phyloP scores from a whole-genome alignment of 306 rosid genomes.

The Hippophae tibetana region DNA sequence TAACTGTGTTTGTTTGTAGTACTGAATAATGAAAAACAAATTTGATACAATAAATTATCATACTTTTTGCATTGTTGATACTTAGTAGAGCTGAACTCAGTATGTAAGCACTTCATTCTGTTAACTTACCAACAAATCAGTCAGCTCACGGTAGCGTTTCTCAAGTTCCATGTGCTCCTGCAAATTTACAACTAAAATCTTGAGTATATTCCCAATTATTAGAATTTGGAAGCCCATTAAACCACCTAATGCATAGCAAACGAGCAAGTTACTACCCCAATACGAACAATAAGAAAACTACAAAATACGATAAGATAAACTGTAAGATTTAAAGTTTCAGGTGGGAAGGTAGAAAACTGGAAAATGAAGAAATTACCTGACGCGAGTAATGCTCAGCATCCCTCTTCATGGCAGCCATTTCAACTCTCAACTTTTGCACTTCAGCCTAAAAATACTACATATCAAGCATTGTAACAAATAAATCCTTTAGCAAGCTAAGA shows the following conservation, averaged over 20 bases:
- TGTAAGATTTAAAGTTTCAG: background rate
- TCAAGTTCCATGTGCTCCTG: conserved; percentile 98
- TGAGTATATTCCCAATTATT: background rate
- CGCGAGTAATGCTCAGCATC: conserved; percentile 99
- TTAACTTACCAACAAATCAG: conserved; percentile 80
- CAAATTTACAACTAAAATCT: conserved; percentile 23
- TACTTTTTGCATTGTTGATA: conserved; percentile 15
- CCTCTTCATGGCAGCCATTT: conserved; percentile 99
- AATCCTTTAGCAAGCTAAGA: conserved; percentile 13
- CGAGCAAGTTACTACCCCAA: background rate
- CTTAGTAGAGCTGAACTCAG: background rate
- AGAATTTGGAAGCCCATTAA: too few species aligned
- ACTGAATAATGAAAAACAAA: conserved; percentile 37
- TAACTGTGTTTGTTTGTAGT: conserved; percentile 96
- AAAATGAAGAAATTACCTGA: conserved; percentile 49
- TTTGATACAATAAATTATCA: conserved; percentile 3
- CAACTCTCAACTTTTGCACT: conserved; percentile 88
- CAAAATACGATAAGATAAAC: conserved; percentile 1
- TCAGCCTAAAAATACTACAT: conserved; percentile 55
- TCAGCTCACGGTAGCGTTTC: conserved; percentile 94
- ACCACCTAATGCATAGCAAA: background rate
- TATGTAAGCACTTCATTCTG: conserved; percentile 10
- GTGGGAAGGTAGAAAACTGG: conserved; percentile 4
- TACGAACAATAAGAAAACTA: background rate
- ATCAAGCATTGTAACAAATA: conserved; percentile 14